These are phyloP conservation scores for Coprinellus micaceus DNA, from an alignment of 768 basidiomycete species.

Conservation along the genomic window DNA sequence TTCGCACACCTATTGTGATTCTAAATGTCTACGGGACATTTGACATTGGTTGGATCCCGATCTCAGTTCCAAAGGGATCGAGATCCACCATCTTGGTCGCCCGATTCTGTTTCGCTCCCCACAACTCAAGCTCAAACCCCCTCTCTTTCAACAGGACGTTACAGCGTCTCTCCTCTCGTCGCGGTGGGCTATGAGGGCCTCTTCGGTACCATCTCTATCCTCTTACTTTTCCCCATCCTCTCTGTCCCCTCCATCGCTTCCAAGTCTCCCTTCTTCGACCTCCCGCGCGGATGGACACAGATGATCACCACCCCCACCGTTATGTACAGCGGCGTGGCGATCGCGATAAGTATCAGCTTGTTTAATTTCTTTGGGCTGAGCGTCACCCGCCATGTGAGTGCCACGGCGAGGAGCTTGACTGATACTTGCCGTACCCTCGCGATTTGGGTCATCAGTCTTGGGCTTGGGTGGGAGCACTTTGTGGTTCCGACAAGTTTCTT, in stretches of 20 bases:
- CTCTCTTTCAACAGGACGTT: slow-evolving; percentile 46
- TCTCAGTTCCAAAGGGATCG: too few relatives aligned
- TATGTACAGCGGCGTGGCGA: slow-evolving; percentile 62
- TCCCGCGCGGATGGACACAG: slow-evolving; percentile 85
- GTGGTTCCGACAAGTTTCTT: slow-evolving; percentile 77
- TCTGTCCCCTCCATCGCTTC: slow-evolving; percentile 64
- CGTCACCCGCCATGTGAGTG: slow-evolving; percentile 90
- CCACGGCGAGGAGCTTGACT: slow-evolving; percentile 86
- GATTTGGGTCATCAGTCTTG: slow-evolving; percentile 94
- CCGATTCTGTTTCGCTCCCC: too few relatives aligned
- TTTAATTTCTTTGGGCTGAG: slow-evolving; percentile 92
- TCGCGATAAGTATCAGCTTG: slow-evolving; percentile 70
- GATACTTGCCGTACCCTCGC: slow-evolving; percentile 93
- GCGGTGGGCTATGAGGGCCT: slow-evolving; percentile 95
- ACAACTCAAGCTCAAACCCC: too few relatives aligned
- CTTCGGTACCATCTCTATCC: slow-evolving; percentile 80
- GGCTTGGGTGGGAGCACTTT: slow-evolving; percentile 86
- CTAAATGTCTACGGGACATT: too few relatives aligned
- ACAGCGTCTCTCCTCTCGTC: slow-evolving; percentile 82
- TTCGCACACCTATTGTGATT: neutral
- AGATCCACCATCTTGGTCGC: too few relatives aligned
- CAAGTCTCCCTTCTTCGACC: slow-evolving; percentile 76
- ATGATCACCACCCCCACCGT: slow-evolving; percentile 77
- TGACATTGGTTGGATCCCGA: too few relatives aligned
- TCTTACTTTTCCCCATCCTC: slow-evolving; percentile 77